Evolutionary conservation across 2,329 filamentous ascomycete genomes (phyloP), one percentile per base, ranked within the genome.

Genomic region (Cladophialophora chaetospira): DNA sequence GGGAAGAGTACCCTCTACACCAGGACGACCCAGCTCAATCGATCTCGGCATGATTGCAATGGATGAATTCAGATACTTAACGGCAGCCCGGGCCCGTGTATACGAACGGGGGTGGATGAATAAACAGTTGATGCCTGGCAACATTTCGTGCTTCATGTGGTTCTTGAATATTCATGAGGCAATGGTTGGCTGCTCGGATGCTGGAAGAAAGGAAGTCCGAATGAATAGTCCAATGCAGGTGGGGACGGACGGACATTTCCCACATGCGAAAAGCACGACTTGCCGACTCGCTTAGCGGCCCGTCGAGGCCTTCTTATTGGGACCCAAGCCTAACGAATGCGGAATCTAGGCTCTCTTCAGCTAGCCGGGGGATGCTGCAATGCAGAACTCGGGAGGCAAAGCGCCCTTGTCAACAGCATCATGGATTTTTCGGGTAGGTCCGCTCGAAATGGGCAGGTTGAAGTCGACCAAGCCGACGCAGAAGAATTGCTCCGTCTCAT

Each of bases 111-210:
- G n/a, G n/a, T n/a, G n/a, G n/a, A n/a, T n/a, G 6, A 28, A 19
- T 6, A 15, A 38, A 45, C 28, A 13, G 17, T 3, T 15, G 31
- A 26, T 49, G 46, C 31, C 33, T 26, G 35, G 35, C 21, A 8
- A 21, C 29, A 38, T 15, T 23, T 49, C 19, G 46, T 36, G 38
- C 36, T 40, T 19, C 33, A 36, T 13, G 33, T 36, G 13, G 33
- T 36, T 33, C 35, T n/a, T n/a, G 5, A 11, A 4, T 33, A 23
- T 23, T 46, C 15, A 35, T 33, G 21, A 11, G 17, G 1, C n/a
- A n/a, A 45, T 28, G 19, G 38, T 28, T 49, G 19, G 46, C 46
- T 19, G 4, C 21, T 49, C 46, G 46, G 46, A 38, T 49, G 21
- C 31, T 49, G 46, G 46, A 49, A 28, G 8, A 28, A 9, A 4